Base-by-base conservation (phyloP, 306 rosid species). In the Pyrus betulifolia region DNA sequence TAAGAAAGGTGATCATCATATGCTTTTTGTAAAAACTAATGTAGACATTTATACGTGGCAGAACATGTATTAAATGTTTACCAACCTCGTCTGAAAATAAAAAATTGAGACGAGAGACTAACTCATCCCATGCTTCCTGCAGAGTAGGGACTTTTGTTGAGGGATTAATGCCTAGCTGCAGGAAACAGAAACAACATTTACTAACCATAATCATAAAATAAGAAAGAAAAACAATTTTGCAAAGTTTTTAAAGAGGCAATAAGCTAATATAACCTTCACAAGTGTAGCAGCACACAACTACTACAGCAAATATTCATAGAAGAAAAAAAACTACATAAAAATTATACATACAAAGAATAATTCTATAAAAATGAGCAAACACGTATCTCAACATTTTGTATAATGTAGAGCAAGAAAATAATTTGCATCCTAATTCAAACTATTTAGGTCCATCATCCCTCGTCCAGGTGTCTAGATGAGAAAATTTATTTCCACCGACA, bases 61-160 rank as follows among this genome's bases (percentile, higher is more conserved):
- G 62, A 62, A 70, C 28, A 58, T 33, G 38, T 35, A 69, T 23
- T 46, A 77, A 49, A 35, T 66, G 55, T 40, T 68, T 70, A 88
- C 87, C 82, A 77, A 92, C 98, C 85, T 87, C 85, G 4, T 90
- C 88, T n/a, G 98, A 89, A 83, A 94, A 91, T 72, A 92, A 46
- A 78, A 64, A 67, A 6, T 69, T 30, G 40, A 94, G 9, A 75
- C 93, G 90, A 75, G 79, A 62, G 62, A 86, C 89, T 78, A 94
- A 80, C 61, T 77, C 71, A 74, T 84, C 86, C 82, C 86, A 78
- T 74, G 98, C 82, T 76, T 91, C 95, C 69, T 84, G 83, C 14
- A 81, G 87, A 74, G 96, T 82, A 59, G 69, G 87, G 69, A 85
- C 84, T 52, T 42, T 52, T 17, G 81, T 69, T 67, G 59, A 72